A percentile compares a stretch with the other conserved stretches of the same genome.
phyloP scores from a whole-genome alignment of 371 early-diverging fungal genomes.

The Circinella minor region DNA sequence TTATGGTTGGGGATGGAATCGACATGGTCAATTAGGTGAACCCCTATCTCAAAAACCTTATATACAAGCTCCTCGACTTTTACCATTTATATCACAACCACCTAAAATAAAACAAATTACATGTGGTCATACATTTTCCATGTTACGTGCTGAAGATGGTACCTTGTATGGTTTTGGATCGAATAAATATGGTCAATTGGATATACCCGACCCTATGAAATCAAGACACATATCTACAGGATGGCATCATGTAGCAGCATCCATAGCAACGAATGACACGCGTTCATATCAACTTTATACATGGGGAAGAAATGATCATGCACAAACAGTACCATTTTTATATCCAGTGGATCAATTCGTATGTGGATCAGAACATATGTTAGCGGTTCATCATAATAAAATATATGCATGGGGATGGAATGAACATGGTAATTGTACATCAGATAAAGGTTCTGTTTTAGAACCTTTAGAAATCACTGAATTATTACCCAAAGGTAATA shows the following conservation, averaged over 20 bases:
- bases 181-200: constrained; percentile 67
- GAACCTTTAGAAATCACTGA: neutral
- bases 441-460: constrained; percentile 33
- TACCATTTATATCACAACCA: neutral
- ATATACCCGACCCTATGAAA: neutral
- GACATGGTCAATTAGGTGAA: constrained; percentile 55
- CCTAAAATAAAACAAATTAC: constrained; percentile 31
- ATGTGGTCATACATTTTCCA: constrained; percentile 63
- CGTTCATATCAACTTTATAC: constrained; percentile 20
- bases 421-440: constrained; percentile 88
- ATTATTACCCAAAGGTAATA: constrained; percentile 4
- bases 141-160: constrained; percentile 47
- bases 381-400: constrained; percentile 54
- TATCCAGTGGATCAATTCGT: constrained; percentile 43
- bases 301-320: constrained; percentile 79
- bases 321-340: constrained; percentile 55
- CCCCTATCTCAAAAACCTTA: constrained; percentile 28
- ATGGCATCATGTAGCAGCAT: constrained; percentile 70
- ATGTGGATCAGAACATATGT: constrained; percentile 83
- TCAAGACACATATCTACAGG: constrained; percentile 55
- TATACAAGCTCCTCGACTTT: constrained; percentile 25
- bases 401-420: constrained; percentile 91
- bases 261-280: neutral
- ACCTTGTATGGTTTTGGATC: constrained; percentile 62
- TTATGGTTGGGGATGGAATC: constrained; percentile 68